Base-by-base conservation (phyloP, 331 rosid species). In the Malus hybrid region DNA sequence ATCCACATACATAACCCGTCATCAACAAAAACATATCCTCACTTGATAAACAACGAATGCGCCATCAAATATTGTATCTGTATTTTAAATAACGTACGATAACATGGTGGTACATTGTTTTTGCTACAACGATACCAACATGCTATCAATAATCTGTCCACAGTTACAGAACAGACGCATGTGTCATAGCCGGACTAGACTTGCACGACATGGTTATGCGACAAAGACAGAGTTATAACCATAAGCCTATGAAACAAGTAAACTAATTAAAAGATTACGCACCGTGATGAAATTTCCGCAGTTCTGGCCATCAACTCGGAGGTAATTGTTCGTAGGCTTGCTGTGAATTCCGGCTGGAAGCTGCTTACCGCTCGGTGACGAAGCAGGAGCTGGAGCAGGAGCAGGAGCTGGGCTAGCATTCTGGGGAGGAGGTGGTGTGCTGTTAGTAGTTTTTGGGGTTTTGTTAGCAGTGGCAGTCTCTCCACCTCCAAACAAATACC, bases 401-500 rank as follows among this genome's bases (percentile, higher is more conserved):
- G 56, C 59, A 9, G 70, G 33, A 34, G 74, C 19, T 24, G 66
- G 34, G 48, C 52, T 7, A 16, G n/a, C 62, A 29, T 59, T 62
- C 44, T 39, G 71, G 10, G 75, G 14, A 1, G 59, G 9, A 0
- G 59, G 48, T 69, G 82, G 61, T 12, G 14, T n/a, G 48, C 1
- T 62, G 42, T 60, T 76, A 54, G 65, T 8, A 42, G 56, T 59
- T 75, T 57, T 34, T 48, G 13, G 72, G 69, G 76, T 13, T 11
- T 74, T 78, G 39, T 28, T 63, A 34, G 83, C 36, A 75, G n/a
- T 70, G 28, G 86, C 24, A 71, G 83, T 13, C 81, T 89, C 97
- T 67, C 86, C 89, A 16, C 83, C 76, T 62, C 96, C 97, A 42
- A 92, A 92, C 77, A 92, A 90, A 74, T 92, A 92, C 29, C 90